A percentile compares a stretch with the other conserved stretches of the same genome.
Evolutionary conservation across 2,329 filamentous ascomycete species (phyloP).

Genomic region (Monilinia aucupariae): DNA sequence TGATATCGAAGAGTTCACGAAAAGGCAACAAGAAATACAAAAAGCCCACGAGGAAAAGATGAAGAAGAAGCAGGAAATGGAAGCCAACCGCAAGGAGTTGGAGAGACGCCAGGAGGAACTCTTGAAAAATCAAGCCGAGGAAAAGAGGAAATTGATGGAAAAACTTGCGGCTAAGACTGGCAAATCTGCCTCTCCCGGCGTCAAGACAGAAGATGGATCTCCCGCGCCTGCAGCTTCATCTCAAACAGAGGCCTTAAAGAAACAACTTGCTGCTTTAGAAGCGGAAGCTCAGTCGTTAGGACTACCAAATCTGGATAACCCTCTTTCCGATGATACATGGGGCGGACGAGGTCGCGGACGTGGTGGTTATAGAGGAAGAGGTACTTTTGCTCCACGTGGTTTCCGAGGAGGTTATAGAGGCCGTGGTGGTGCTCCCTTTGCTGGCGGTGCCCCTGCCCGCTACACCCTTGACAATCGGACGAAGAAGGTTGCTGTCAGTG

Average conservation of each 20-base stretch:
- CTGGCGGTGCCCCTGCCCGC: conserved; percentile 35
- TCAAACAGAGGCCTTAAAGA: conserved; percentile 61
- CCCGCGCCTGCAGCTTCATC: conserved; percentile 28
- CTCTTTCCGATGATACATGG: conserved; percentile 42
- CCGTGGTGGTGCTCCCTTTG: conserved; percentile 39
- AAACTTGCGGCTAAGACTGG: conserved; percentile 54
- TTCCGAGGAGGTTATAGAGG: conserved; percentile 43
- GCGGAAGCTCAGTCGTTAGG: conserved; percentile 66
- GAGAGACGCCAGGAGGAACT: conserved; percentile 59
- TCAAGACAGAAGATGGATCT: conserved; percentile 20
- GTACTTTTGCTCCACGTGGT: conserved; percentile 36
- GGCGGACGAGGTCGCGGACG: conserved; percentile 40
- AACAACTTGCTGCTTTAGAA: conserved; percentile 66
- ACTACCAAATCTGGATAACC: conserved; percentile 46
- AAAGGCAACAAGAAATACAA: conserved; percentile 67
- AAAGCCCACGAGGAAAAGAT: conserved; percentile 60
- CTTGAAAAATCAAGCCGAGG: conserved; percentile 57
- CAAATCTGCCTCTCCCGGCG: conserved; percentile 22
- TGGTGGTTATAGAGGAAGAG: conserved; percentile 35
- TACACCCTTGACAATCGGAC: conserved; percentile 74
- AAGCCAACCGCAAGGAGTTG: conserved; percentile 56
- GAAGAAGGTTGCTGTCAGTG: conserved; percentile 59
- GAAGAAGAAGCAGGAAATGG: conserved; percentile 57
- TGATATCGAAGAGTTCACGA: conserved; percentile 64
- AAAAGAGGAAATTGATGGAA: conserved; percentile 56